Evolutionary conservation across 768 basidiomycete species (phyloP).

Genomic region (Auriscalpium microsporum): DNA sequence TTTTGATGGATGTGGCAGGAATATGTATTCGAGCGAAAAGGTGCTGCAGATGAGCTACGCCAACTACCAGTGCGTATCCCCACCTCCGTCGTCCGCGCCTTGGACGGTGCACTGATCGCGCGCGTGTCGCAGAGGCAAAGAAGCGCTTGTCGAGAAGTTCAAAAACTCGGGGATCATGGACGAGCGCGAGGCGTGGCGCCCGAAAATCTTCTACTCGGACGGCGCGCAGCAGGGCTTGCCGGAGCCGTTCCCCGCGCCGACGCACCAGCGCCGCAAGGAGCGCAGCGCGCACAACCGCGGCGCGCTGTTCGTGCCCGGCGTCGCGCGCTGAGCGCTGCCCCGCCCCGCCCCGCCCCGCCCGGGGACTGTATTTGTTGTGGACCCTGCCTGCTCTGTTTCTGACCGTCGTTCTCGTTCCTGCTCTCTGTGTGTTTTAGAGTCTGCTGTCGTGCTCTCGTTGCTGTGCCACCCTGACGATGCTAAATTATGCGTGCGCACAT

Average conservation of each 20-base stretch:
- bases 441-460: too few species aligned
- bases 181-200: conserved; percentile 73
- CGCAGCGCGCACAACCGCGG: conserved; percentile 75
- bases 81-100: conserved; percentile 1
- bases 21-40: conserved; percentile 88
- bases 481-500: too few species aligned
- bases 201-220: conserved; percentile 75
- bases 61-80: conserved; percentile 71
- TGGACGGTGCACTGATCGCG: neutral
- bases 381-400: too few species aligned
- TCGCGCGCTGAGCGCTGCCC: conserved; percentile 4
- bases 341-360: too few species aligned
- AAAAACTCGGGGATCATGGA: conserved; percentile 90
- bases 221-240: conserved; percentile 67
- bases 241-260: conserved; percentile 77
- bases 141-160: conserved; percentile 86
- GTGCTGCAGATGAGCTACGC: conserved; percentile 88
- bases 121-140: conserved; percentile 57
- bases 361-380: too few species aligned
- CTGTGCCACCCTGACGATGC: too few species aligned
- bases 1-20: conserved; percentile 38
- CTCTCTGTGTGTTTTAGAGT: too few species aligned
- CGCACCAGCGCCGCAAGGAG: conserved; percentile 74
- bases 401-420: too few species aligned
- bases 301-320: conserved; percentile 44